Conservation (phyloP, 208 protist genomes). For the Trypanosoma platydactyli region DNA sequence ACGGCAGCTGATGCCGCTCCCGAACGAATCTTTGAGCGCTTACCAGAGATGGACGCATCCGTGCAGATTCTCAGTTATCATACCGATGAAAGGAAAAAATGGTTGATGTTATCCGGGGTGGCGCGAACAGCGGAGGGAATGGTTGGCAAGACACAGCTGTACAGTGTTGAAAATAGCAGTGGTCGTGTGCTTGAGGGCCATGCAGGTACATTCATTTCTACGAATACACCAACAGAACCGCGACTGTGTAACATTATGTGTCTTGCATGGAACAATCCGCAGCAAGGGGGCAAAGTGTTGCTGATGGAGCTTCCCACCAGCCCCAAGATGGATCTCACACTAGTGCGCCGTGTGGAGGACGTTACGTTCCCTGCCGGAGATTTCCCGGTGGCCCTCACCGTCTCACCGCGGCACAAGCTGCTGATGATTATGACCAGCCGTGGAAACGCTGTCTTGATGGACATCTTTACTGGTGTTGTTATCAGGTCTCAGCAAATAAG, state of each 20-base stretch:
- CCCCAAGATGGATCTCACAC: slow-evolving; percentile 71
- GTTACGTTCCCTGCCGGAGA: slow-evolving; percentile 87
- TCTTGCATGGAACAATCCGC: slow-evolving; percentile 91
- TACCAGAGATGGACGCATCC: slow-evolving; percentile 77
- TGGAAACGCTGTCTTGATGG: slow-evolving; percentile 94
- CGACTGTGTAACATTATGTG: slow-evolving; percentile 94
- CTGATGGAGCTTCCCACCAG: slow-evolving; percentile 91
- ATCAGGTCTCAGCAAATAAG: slow-evolving; percentile 97
- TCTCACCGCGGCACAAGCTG: slow-evolving; percentile 94
- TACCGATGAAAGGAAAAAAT: slow-evolving; percentile 92
- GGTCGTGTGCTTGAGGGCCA: slow-evolving; percentile 97
- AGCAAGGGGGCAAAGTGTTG: slow-evolving; percentile 81
- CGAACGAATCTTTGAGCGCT: slow-evolving; percentile 96
- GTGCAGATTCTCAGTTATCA: slow-evolving; percentile 98
- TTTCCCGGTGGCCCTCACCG: slow-evolving; percentile 98
- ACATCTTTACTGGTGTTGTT: slow-evolving; percentile 94
- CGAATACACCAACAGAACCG: slow-evolving; percentile 58
- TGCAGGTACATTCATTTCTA: slow-evolving; percentile 93
- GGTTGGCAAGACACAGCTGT: slow-evolving; percentile 96
- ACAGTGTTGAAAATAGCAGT: slow-evolving; percentile 95
- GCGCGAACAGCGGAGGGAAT: slow-evolving; percentile 73
- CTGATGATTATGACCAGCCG: slow-evolving; percentile 97
- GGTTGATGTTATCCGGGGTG: slow-evolving; percentile 96
- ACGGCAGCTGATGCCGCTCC: slow-evolving; percentile 83
- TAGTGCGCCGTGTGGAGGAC: slow-evolving; percentile 53